A percentile compares a stretch with the other conserved stretches of the same genome.
phyloP scores from a whole-genome alignment of 345 rosid species.

The Kandelia obovata region DNA sequence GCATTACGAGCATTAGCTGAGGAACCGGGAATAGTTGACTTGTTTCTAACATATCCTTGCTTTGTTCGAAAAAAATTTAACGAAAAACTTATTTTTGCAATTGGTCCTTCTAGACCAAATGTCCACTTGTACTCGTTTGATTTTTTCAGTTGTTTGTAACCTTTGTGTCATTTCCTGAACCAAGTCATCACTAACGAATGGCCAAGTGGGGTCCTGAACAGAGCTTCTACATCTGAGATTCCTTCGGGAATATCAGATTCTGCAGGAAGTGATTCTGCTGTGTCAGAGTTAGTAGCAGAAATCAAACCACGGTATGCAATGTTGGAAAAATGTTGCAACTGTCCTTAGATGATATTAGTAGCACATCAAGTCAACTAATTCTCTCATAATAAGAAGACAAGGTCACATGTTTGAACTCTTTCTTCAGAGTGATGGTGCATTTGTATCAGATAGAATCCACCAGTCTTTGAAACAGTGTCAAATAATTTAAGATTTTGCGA shows the following conservation, averaged over 20 bases:
- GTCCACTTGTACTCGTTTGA: neutral
- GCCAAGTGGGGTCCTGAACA: constrained; percentile 71
- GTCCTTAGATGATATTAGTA: neutral
- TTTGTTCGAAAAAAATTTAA: neutral
- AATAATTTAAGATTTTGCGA: no score
- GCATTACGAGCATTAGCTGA: constrained; percentile 89
- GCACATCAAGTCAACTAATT: neutral
- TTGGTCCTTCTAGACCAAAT: neutral
- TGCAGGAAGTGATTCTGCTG: constrained; percentile 44
- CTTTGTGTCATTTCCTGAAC: constrained; percentile 44
- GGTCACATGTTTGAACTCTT: neutral
- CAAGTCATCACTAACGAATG: constrained; percentile 70
- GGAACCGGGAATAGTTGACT: constrained; percentile 73
- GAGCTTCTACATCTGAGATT: constrained; percentile 51
- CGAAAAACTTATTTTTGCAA: neutral
- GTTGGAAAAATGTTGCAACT: constrained; percentile 7
- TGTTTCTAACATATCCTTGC: constrained; percentile 88
- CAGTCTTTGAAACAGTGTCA: no score
- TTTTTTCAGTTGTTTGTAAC: no score
- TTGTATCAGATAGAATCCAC: no score
- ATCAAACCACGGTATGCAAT: constrained; percentile 78
- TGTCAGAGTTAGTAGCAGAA: constrained; percentile 75
- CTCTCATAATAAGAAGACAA: neutral
- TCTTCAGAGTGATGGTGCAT: no score
- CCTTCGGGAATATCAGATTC: constrained; percentile 55